Conservation (phyloP, 2,329 filamentous ascomycete species). For the Sporothrix sp. region DNA sequence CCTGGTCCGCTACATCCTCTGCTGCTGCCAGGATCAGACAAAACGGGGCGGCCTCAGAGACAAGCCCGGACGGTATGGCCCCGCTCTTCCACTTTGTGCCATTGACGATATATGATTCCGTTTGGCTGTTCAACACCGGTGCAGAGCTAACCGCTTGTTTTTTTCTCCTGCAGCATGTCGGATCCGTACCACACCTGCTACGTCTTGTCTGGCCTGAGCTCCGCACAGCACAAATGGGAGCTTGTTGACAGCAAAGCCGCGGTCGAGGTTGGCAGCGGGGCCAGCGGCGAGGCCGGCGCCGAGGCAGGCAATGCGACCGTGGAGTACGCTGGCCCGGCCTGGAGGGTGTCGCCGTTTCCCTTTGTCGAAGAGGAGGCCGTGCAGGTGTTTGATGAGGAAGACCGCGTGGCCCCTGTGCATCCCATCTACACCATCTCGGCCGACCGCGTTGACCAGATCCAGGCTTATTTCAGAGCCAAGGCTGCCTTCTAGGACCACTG, state of each 20-base stretch:
- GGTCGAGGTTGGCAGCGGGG: constrained; percentile 21
- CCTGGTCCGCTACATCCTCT: constrained; percentile 78
- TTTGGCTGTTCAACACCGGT: not conserved
- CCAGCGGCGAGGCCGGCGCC: constrained; percentile 18
- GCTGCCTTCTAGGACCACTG: constrained; percentile 37
- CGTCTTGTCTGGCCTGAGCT: constrained; percentile 75
- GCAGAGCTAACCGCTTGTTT: not conserved
- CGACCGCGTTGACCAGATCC: constrained; percentile 53
- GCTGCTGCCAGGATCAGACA: constrained; percentile 69
- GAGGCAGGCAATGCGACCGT: constrained; percentile 6
- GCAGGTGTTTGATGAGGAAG: constrained; percentile 60
- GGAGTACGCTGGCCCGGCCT: constrained; percentile 19
- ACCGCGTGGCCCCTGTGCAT: constrained; percentile 62
- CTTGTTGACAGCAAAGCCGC: constrained; percentile 28
- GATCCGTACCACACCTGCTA: constrained; percentile 94
- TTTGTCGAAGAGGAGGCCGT: constrained; percentile 39
- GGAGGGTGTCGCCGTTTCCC: constrained; percentile 40
- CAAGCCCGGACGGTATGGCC: constrained; percentile 77
- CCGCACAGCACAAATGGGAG: constrained; percentile 61
- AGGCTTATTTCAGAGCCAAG: constrained; percentile 53
- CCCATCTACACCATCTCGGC: constrained; percentile 80
- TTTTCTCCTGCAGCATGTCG: constrained; percentile 43
- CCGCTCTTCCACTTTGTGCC: constrained; percentile 6
- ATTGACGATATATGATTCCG: constrained; percentile 5
- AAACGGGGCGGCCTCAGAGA: constrained; percentile 75